A percentile compares a stretch with the other conserved stretches of the same genome.
Conservation (phyloP, 2,329 filamentous ascomycete genomes). For the Ceratocystis diversiconidia region DNA sequence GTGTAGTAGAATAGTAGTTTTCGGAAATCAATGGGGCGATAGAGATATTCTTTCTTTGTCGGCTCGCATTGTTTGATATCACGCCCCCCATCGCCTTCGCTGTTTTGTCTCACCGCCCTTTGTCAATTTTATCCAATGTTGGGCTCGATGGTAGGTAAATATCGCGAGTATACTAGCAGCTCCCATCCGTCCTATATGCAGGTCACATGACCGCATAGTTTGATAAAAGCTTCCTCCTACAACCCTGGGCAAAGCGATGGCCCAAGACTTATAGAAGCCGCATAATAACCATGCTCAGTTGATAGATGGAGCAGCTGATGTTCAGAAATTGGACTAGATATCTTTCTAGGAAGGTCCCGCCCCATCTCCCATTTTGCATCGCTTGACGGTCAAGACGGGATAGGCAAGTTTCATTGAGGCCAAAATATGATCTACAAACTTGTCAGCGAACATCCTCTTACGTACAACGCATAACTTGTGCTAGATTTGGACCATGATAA, state of each 20-base stretch:
- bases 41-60: not conserved
- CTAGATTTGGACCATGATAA: not conserved
- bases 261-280: not conserved
- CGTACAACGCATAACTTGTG: not conserved
- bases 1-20: not conserved
- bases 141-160: not conserved
- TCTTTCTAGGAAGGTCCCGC: not conserved
- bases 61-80: not conserved
- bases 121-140: not conserved
- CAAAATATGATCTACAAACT: not conserved
- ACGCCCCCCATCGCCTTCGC: not conserved
- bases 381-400: not conserved
- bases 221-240: not conserved
- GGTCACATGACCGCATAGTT: conserved; percentile 5
- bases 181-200: not conserved
- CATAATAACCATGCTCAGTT: not conserved
- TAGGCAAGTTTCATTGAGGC: not conserved
- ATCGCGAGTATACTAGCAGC: not conserved
- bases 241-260: not conserved
- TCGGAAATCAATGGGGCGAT: not conserved
- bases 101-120: not conserved
- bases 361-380: not conserved
- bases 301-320: too few relatives aligned
- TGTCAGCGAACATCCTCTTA: not conserved
- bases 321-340: not conserved